Conservation (phyloP, 371 early-diverging fungal genomes). For the Saksenaea vasiformis region DNA sequence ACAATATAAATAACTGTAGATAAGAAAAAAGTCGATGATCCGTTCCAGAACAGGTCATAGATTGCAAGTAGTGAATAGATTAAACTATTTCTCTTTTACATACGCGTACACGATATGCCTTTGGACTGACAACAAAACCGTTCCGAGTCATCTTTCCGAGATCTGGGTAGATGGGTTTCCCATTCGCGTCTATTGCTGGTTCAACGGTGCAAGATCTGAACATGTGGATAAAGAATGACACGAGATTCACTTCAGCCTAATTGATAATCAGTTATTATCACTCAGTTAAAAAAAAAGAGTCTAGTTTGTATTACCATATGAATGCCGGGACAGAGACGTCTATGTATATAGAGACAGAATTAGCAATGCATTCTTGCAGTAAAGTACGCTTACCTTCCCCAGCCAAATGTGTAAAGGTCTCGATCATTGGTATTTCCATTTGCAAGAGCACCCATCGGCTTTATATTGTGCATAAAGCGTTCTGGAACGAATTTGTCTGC, state of each 20-base stretch:
- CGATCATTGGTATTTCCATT: constrained; percentile 16
- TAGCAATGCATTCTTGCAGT: not conserved
- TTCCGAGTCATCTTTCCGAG: not conserved
- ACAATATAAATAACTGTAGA: too few species aligned
- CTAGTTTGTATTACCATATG: not conserved
- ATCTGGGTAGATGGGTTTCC: not conserved
- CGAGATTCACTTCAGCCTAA: not conserved
- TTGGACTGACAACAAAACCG: not conserved
- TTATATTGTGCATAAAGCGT: constrained; percentile 14
- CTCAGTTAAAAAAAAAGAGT: not conserved
- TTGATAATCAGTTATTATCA: not conserved
- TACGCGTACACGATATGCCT: not conserved
- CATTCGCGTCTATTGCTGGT: not conserved
- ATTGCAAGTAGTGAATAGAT: not conserved
- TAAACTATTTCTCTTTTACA: not conserved
- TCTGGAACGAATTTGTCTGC: constrained; percentile 20
- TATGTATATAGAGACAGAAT: not conserved
- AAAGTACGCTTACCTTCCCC: not conserved
- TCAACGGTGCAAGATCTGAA: not conserved
- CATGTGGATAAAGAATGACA: not conserved
- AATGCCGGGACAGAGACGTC: not conserved
- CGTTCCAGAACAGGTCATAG: not conserved
- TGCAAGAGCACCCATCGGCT: constrained; percentile 15
- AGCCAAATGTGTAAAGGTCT: constrained; percentile 24
- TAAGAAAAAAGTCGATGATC: too few species aligned